phyloP scores from a whole-genome alignment of 139 green algal species.

The Chlamydomonas sphaeroides region DNA sequence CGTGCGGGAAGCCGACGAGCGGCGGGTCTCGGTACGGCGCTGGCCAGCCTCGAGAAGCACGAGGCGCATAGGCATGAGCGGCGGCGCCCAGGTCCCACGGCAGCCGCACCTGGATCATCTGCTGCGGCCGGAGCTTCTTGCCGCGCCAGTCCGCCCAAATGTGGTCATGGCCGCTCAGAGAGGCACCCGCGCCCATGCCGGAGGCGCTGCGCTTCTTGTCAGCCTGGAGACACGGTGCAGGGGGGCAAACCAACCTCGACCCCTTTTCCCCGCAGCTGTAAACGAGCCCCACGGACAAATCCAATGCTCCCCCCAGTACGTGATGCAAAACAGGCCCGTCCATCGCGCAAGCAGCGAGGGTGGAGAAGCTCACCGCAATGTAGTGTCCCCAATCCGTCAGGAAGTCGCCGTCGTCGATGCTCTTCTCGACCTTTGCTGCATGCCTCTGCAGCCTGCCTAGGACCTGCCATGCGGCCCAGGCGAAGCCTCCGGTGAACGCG shows the following conservation, averaged over 20 bases:
- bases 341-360: not conserved
- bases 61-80: too few species aligned
- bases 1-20: too few species aligned
- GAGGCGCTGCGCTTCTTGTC: not conserved
- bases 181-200: slow-evolving; percentile 13
- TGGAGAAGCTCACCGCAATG: slow-evolving; percentile 2
- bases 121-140: not conserved
- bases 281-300: not conserved
- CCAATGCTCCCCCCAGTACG: too few species aligned
- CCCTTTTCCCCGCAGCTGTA: too few species aligned
- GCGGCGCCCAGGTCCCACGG: too few species aligned
- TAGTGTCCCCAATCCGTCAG: slow-evolving; percentile 10
- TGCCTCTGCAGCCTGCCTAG: slow-evolving; percentile 30
- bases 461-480: slow-evolving; percentile 36
- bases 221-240: too few species aligned
- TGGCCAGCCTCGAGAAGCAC: too few species aligned
- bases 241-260: not conserved
- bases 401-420: slow-evolving; percentile 1
- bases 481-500: slow-evolving; percentile 30
- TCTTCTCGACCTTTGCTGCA: slow-evolving; percentile 27
- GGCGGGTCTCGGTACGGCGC: too few species aligned
- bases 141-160: slow-evolving; percentile 12
- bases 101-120: not conserved
- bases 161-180: slow-evolving; percentile 2
- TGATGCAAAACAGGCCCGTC: too few species aligned